Evolutionary conservation across 2,329 filamentous ascomycete species (phyloP).

Genomic region (Pseudogymnoascus sp.): DNA sequence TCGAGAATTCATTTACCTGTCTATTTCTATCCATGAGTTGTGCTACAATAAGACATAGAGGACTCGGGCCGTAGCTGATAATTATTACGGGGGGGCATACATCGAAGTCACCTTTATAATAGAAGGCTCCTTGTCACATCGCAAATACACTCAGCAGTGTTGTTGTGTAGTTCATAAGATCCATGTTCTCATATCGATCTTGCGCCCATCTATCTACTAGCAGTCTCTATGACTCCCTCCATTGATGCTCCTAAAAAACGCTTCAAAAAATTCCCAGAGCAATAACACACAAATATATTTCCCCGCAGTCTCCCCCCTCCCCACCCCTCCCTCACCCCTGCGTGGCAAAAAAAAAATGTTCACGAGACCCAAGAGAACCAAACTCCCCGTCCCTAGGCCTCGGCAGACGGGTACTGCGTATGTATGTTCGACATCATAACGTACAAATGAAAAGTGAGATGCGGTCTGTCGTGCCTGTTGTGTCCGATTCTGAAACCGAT

Average conservation of each 20-base stretch:
- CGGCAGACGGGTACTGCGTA: neutral
- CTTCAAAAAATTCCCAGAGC: neutral
- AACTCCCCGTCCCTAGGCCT: neutral
- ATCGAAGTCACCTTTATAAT: neutral
- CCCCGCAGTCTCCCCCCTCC: neutral
- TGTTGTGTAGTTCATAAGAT: neutral
- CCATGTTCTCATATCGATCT: constrained; percentile 10
- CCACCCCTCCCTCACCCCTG: neutral
- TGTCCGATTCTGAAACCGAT: neutral
- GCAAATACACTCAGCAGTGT: neutral
- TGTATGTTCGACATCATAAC: constrained; percentile 8
- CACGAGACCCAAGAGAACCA: neutral
- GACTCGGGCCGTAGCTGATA: neutral
- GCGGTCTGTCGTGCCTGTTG: neutral
- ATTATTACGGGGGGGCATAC: neutral
- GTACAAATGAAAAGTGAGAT: neutral
- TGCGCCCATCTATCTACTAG: constrained; percentile 11
- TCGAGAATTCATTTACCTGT: neutral
- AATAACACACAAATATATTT: neutral
- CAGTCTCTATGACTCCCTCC: neutral
- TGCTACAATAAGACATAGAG: neutral
- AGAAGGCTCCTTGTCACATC: neutral
- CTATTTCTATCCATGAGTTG: neutral
- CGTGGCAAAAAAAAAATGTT: neutral
- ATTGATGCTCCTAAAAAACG: constrained; percentile 5